phyloP scores from a whole-genome alignment of 2,329 filamentous ascomycete genomes.

The Annulohypoxylon truncatum region DNA sequence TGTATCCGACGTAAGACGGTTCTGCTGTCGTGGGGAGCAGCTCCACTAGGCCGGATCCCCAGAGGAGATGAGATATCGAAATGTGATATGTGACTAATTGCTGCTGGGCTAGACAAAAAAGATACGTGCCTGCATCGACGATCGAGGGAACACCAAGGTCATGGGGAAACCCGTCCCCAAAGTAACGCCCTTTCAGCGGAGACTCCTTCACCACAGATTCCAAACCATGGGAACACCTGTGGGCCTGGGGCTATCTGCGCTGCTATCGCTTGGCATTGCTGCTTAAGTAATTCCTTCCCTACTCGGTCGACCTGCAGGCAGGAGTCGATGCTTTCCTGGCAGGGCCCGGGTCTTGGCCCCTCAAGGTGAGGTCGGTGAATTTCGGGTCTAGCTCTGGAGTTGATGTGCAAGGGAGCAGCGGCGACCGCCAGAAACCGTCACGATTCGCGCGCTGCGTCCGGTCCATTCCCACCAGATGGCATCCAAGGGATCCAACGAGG shows the following conservation, averaged over 20 bases:
- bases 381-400: constrained; percentile 13
- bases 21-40: constrained; percentile 30
- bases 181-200: constrained; percentile 26
- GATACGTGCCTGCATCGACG: constrained; percentile 40
- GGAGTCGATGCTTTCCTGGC: constrained; percentile 33
- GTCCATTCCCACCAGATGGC: constrained; percentile 22
- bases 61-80: constrained; percentile 39
- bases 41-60: constrained; percentile 37
- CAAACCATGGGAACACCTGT: constrained; percentile 28
- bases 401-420: constrained; percentile 27
- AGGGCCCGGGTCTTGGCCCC: constrained; percentile 17
- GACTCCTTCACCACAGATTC: constrained; percentile 25
- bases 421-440: constrained; percentile 32
- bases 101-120: constrained; percentile 37
- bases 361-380: constrained; percentile 41
- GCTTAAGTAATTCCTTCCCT: constrained; percentile 42
- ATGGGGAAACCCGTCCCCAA: constrained; percentile 35
- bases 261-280: constrained; percentile 41
- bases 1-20: constrained; percentile 37
- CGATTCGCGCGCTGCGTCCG: constrained; percentile 26
- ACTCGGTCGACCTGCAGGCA: constrained; percentile 42
- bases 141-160: constrained; percentile 39
- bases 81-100: constrained; percentile 41
- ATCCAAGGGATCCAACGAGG: constrained; percentile 12
- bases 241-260: constrained; percentile 30